These are phyloP conservation scores for Hyphodiscus sp. DNA, from an alignment of 2,329 filamentous ascomycete genomes.

Conservation along the genomic window DNA sequence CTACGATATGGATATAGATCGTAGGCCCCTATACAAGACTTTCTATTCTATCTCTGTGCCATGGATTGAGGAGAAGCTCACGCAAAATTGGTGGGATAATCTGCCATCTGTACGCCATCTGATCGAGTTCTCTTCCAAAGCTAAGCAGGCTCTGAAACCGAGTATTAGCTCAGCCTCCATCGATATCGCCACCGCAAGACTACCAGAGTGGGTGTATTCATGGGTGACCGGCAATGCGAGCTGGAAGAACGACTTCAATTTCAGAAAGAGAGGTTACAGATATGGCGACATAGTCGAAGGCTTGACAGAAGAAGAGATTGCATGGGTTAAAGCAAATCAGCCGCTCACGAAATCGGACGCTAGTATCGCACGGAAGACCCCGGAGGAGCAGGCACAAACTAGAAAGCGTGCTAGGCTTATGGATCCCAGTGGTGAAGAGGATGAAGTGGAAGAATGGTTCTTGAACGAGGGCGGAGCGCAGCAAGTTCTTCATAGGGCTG, in stretches of 20 bases:
- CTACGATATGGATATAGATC: neutral
- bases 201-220: neutral
- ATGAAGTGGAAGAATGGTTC: neutral
- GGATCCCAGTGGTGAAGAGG: neutral
- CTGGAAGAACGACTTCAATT: neutral
- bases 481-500: too few species aligned
- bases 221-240: neutral
- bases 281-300: neutral
- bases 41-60: neutral
- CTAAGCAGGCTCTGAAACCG: neutral
- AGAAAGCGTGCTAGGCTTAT: neutral
- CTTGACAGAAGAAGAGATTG: neutral
- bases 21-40: neutral
- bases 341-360: neutral
- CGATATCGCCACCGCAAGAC: neutral
- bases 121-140: neutral
- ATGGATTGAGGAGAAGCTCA: neutral
- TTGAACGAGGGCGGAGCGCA: too few species aligned
- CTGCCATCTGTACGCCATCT: neutral
- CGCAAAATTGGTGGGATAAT: neutral
- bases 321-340: neutral
- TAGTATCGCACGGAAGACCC: neutral
- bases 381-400: neutral
- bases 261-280: neutral
- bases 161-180: neutral